Evolutionary conservation across 768 basidiomycete genomes (phyloP), one percentile per base, ranked within the genome.

Genomic region (Amanita pseudoporphyria): DNA sequence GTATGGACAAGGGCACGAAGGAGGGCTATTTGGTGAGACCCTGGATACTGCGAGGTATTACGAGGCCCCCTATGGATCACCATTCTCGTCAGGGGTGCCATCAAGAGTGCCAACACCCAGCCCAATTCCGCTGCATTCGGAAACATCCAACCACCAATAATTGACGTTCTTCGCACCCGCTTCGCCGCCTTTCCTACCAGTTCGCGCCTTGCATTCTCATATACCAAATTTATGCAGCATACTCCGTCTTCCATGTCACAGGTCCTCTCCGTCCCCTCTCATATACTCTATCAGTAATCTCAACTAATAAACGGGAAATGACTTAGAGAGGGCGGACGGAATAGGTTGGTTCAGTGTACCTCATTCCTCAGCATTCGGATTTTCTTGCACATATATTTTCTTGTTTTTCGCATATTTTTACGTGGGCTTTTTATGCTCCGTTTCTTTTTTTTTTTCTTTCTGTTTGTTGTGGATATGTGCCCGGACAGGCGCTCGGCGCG

Each of bases 51-150:
- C 54, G 47, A 59, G 67, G 56, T 67, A 68, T 52, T 63, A 67
- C 28, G 64, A 63, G 39, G 67, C 67, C 26, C 70, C 68, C 14
- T 72, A 69, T 55, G 70, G 69, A 4, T 70, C 68, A 18, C 73
- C 72, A 38, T 73, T 67, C 51, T 61, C 63, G 22, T 67, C 66
- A 35, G 56, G 66, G 19, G 61, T 61, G 1, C 61, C 66, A n/a
- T 67, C 60, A 32, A 43, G 47, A 31, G 36, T 44, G 14, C 51
- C 42, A n/a, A 45, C 43, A 21, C 41, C 43, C 14, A 32, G 14
- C 44, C 51, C 51, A 5, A 38, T 33, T 38, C 43, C 51, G 14
- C 37, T 50, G 41, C n/a, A 32, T 33, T 22, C 31, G 32, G 49
- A 50, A 22, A 24, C 39, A 36, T 13, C 24, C 14, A 30, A 19